A percentile compares a stretch with the other conserved stretches of the same genome.
Evolutionary conservation across 768 basidiomycete species (phyloP).

Genomic region (Russula sp.): DNA sequence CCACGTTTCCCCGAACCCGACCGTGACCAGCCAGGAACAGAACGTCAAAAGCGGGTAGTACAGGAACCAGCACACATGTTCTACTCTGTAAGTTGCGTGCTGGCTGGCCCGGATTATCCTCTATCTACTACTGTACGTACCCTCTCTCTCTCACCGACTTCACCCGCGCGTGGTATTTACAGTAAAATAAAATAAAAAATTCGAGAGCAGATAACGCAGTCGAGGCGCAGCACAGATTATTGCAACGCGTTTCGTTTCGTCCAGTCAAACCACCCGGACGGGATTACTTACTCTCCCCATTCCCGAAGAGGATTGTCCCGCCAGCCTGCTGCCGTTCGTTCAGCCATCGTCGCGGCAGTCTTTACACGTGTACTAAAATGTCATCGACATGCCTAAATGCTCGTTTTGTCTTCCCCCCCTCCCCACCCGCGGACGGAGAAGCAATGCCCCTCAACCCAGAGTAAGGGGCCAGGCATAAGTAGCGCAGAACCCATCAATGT

Average conservation of each 20-base stretch:
- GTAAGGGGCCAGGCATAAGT: conserved; percentile 10
- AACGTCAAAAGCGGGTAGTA: not conserved
- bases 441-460: not conserved
- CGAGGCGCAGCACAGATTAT: not conserved
- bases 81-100: no score
- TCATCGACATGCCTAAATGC: not conserved
- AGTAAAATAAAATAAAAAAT: no score
- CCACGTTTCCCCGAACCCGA: not conserved
- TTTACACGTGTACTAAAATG: not conserved
- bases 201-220: not conserved
- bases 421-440: no score
- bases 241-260: not conserved
- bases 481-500: conserved; percentile 15
- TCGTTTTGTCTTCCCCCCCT: not conserved
- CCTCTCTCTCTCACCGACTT: not conserved
- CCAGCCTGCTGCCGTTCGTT: not conserved
- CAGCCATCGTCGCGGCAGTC: not conserved
- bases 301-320: not conserved
- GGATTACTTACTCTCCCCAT: not conserved
- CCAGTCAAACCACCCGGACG: no score
- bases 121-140: not conserved
- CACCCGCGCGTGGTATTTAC: not conserved
- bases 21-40: not conserved
- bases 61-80: no score
- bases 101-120: not conserved